A percentile compares a stretch with the other conserved stretches of the same genome.
Conservation (phyloP, 345 rosid species). For the Eucalyptus coolabah region DNA sequence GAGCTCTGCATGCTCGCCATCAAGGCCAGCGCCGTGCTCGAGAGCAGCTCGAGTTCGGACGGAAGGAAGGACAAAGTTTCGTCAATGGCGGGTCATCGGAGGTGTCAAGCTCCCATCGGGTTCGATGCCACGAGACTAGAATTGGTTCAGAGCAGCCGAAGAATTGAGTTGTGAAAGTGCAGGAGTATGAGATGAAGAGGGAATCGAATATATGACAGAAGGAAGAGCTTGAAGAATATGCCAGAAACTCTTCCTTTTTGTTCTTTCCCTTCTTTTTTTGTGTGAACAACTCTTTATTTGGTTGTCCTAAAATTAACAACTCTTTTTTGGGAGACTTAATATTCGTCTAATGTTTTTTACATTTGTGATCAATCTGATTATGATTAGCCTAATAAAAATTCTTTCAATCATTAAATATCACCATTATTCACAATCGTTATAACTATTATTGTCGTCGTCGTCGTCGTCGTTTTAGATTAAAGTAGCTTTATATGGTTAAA, state of each 20-base stretch:
- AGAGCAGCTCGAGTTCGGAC: neutral
- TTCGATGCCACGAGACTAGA: neutral
- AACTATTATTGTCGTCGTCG: too few relatives aligned
- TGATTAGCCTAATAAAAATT: too few relatives aligned
- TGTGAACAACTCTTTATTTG: neutral
- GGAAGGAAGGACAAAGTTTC: neutral
- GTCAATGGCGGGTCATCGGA: neutral
- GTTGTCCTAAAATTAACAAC: neutral
- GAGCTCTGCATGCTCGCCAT: neutral
- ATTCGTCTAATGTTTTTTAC: too few relatives aligned
- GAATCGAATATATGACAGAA: neutral
- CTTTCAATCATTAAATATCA: too few relatives aligned
- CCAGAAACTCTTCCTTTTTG: neutral
- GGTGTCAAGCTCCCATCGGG: neutral
- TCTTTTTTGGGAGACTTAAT: too few relatives aligned
- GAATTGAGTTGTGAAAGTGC: neutral
- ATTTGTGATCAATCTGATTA: too few relatives aligned
- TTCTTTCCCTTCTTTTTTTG: neutral
- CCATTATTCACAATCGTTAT: too few relatives aligned
- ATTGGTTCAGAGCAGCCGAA: neutral
- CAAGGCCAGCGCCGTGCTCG: neutral
- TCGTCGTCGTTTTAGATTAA: too few relatives aligned
- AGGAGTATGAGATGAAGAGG: neutral
- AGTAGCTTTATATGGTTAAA: too few relatives aligned
- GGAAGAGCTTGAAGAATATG: neutral